phyloP scores from a whole-genome alignment of 169 alveolate species.

The Babesia ovis region DNA sequence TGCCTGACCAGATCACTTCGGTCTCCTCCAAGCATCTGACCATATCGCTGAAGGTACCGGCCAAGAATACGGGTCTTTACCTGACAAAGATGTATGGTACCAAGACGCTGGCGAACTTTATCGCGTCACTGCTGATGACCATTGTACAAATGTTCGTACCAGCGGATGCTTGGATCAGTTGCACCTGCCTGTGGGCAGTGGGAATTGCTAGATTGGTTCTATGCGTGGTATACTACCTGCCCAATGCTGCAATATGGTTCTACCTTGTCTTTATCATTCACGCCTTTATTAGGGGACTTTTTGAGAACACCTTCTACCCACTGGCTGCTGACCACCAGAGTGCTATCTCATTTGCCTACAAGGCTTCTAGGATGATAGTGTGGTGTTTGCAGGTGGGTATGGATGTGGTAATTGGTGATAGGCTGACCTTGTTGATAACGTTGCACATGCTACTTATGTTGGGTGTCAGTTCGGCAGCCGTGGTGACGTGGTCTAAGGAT shows the following conservation, averaged over 20 bases:
- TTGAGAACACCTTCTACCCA: constrained; percentile 41
- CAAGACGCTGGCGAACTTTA: constrained; percentile 21
- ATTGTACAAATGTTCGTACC: background rate
- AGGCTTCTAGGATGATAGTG: background rate
- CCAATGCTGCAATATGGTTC: constrained; percentile 11
- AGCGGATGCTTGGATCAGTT: background rate
- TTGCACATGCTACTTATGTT: background rate
- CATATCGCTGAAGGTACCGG: constrained; percentile 42
- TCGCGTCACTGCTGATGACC: background rate
- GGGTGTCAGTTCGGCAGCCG: too few relatives aligned
- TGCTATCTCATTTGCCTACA: constrained; percentile 14
- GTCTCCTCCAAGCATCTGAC: constrained; percentile 47
- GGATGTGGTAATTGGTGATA: constrained; percentile 26
- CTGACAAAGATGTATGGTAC: constrained; percentile 37
- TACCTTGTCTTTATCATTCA: constrained; percentile 9
- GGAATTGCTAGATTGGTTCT: background rate
- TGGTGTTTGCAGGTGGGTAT: constrained; percentile 41
- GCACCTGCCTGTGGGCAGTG: background rate
- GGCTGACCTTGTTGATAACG: constrained; percentile 13
- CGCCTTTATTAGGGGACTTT: constrained; percentile 29
- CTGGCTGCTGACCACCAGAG: constrained; percentile 38
- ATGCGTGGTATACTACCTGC: background rate
- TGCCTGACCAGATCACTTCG: constrained; percentile 49
- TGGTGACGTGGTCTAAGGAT: too few relatives aligned
- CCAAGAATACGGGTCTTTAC: constrained; percentile 28